A percentile compares a stretch with the other conserved stretches of the same genome.
phyloP scores from a whole-genome alignment of 2,329 filamentous ascomycete species.

The Xylariaceae sp. region DNA sequence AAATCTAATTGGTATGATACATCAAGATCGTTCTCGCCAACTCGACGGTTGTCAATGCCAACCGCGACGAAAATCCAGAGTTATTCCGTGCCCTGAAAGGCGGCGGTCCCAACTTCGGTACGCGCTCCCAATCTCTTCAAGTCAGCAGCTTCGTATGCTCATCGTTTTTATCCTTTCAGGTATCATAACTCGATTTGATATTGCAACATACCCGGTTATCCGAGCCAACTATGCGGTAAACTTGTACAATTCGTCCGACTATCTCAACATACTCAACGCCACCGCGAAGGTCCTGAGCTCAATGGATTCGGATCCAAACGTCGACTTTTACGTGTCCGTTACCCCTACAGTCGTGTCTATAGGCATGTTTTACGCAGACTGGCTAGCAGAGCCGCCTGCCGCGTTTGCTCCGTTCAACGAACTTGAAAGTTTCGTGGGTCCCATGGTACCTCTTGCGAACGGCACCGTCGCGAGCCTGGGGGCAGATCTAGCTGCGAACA shows the following conservation, averaged over 20 bases:
- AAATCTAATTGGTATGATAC: no score
- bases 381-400: not conserved
- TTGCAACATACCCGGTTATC: not conserved
- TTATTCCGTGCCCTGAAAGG: no score
- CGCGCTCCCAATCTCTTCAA: no score
- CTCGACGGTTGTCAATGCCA: no score
- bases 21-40: no score
- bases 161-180: no score
- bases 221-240: not conserved
- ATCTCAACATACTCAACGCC: not conserved
- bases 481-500: not conserved
- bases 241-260: not conserved
- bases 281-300: not conserved
- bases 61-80: no score
- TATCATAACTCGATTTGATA: no score
- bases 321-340: not conserved
- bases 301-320: not conserved
- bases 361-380: conserved; percentile 1
- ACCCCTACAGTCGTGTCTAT: not conserved
- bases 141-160: no score
- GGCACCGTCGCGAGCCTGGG: not conserved
- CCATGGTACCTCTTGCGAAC: not conserved
- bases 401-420: conserved; percentile 1
- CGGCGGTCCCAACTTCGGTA: no score
- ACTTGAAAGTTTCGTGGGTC: not conserved